Conservation (phyloP, 1,139 yeast species). For the Kluyveromyces marxianus region DNA sequence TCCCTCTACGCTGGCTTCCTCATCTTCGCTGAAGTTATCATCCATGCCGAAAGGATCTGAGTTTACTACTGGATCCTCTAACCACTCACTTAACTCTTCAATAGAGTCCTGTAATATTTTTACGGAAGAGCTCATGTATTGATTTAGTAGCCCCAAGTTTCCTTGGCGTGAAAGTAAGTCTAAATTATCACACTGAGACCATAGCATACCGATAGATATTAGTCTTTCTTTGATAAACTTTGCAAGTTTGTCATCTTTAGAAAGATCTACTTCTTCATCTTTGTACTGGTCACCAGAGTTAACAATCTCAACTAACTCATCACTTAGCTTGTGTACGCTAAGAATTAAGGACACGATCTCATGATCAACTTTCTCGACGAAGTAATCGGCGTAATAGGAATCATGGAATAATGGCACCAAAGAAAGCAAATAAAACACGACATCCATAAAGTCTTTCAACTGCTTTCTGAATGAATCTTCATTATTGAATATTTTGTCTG, state of each 20-base stretch:
- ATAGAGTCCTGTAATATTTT: constrained; percentile 52
- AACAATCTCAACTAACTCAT: constrained; percentile 23
- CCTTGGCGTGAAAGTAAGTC: constrained; percentile 39
- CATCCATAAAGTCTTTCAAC: constrained; percentile 42
- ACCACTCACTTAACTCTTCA: constrained; percentile 60
- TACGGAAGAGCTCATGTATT: constrained; percentile 40
- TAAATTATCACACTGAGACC: constrained; percentile 52
- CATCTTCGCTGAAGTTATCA: constrained; percentile 26
- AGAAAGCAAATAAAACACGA: constrained; percentile 39
- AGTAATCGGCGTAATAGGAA: constrained; percentile 35
- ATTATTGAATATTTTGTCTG: constrained; percentile 30
- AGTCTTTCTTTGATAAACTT: constrained; percentile 32
- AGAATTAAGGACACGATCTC: constrained; percentile 31
- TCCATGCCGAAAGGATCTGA: constrained; percentile 38
- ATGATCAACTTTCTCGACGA: constrained; percentile 35
- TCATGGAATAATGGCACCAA: constrained; percentile 38
- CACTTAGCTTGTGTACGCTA: constrained; percentile 27
- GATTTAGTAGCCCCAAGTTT: constrained; percentile 42
- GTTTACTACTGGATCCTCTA: constrained; percentile 48
- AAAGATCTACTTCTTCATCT: constrained; percentile 12
- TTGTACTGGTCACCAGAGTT: background rate
- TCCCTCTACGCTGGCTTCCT: constrained; percentile 24
- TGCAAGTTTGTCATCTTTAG: constrained; percentile 22
- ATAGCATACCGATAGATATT: constrained; percentile 53
- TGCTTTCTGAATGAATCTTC: constrained; percentile 48